Base-by-base conservation (phyloP, 2,329 filamentous ascomycete genomes). In the Dactylonectria estremocensis region DNA sequence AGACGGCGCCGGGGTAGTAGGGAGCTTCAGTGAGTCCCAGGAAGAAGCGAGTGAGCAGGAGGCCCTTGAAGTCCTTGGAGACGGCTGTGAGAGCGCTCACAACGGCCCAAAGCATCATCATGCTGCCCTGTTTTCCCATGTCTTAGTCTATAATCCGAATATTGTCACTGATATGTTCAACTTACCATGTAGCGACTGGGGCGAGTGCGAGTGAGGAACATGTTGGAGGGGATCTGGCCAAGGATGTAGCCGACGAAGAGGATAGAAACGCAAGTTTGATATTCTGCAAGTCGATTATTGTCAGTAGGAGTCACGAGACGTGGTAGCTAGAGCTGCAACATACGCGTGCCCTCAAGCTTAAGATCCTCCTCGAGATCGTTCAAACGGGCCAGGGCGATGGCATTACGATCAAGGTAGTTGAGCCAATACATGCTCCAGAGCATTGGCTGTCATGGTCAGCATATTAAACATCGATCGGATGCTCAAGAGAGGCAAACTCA, bases 101-200 rank as follows among this genome's bases (percentile, higher is more conserved):
- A 2, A 82, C 60, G 16, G 85, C 85, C 85, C 86, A 89, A 2
- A 78, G 74, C 40, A 85, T 79, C 79, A 86, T 87, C 54, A 84
- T 73, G 53, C 76, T 61, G 62, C 83, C 84, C 76, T 77, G 22
- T 45, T 18, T 46, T 43, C 16, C 43, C 46, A 10, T 2, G 5
- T 10, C 3, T n/a, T 2, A 11, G 46, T 8, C 8, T n/a, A 43
- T 8, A 6, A 14, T n/a, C 16, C 7, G 5, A 8, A 18, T 68
- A 49, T 66, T 59, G 22, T 18, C 35, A 28, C n/a, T 43, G 16
- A n/a, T 43, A n/a, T 8, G 14, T n/a, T 9, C 2, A 70, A 0
- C 73, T 62, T 35, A 80, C 78, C 76, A 85, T 81, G 67, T 84
- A 86, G 16, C 80, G 73, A 18, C 78, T 80, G 0, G 83, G 83